Base-by-base conservation (phyloP, 129 eudicot genomes). In the Artemisia annua region DNA sequence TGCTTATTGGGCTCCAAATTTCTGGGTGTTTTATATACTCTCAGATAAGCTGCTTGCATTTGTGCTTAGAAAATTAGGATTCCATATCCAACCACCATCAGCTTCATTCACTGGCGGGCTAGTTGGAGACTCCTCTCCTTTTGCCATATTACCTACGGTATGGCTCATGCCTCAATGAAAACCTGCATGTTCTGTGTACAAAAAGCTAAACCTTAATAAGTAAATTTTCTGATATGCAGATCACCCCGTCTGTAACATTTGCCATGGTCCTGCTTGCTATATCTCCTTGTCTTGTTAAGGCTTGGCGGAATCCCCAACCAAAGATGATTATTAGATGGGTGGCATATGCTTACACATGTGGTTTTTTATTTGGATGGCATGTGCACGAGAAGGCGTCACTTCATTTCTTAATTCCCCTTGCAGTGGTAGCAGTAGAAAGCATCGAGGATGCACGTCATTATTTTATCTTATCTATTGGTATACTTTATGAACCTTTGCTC, bases 1-100 rank as follows among this genome's bases (percentile, higher is more conserved):
- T 83, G 99, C 99, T 62, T 94, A 90, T 63, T 94, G 99, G 97
- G 97, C 99, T 81, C 99, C 99, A 52, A 94, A 94, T 71, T 90
- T 94, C 74, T 94, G 99, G 97, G 99, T 88, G 11, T 90, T 94
- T 66, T 94, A 94, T 73, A 90, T 94, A 46, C 83, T 94, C 16
- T 30, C 83, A 7, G 99, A 94, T 83, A 94, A 94, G 64, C 16
- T 75, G 13, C 83, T 94, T 50, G 84, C 96, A 10, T 88, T 83
- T 66, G 56, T 75, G 58, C 87, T 88, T 73, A 20, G 63, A 72
- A 90, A 75, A 73, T 26, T 86, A 54, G 97, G 99, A 8, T 88
- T 90, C 71, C 69, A 67, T 67, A 83, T 90, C 69, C 84, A 75
- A 76, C 71, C 87, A 75, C 96, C 97, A 30, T 80, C 85, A 18